Evolutionary conservation across 1,284 basidiomycete species (phyloP), one percentile per base, ranked within the genome.

Genomic region (Heterobasidion irregulare): DNA sequence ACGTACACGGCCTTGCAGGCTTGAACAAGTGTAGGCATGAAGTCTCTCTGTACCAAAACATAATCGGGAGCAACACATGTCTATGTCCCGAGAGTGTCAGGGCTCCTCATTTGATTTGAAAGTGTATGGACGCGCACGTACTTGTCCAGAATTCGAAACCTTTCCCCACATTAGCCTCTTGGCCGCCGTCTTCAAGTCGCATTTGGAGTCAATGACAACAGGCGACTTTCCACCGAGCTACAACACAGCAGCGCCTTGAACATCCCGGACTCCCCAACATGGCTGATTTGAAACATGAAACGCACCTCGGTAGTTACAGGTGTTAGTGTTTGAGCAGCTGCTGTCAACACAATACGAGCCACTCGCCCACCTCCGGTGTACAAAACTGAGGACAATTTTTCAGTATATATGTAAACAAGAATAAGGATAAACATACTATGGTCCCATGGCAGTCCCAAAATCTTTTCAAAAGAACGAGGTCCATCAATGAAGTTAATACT

Each of bases 311-410:
- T 53, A n/a, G 26, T 36, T 87, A 89, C 75, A 0, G 94, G 92
- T 0, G 92, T 92, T 16, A 97, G 72, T 54, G 86, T 83, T 69
- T 94, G 89, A 8, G 91, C 93, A 3, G 93, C 93, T 0, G 94
- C 94, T 0, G 77, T 71, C 8, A 88, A 84, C 9, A 98, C 82
- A 57, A 97, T 83, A 61, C 77, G 83, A 0, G 80, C 94, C 6
- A 97, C 84, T 16, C 85, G 84, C 8, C 81, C 84, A 33, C 81
- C 84, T 59, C 88, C 80, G 2, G 79, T 83, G 59, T 80, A 85
- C 45, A 87, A 62, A 58, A 87, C 82, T 86, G 47, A 45, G 35
- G 4, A 26, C 32, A 12, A 50, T 13, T 18, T 18, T 43, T 41
- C 16, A n/a, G 26, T 41, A 26, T 26, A 26, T 26, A 26, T 5